Conservation (phyloP, 495 filamentous ascomycete genomes). For the Astrothelium subdiscretum region DNA sequence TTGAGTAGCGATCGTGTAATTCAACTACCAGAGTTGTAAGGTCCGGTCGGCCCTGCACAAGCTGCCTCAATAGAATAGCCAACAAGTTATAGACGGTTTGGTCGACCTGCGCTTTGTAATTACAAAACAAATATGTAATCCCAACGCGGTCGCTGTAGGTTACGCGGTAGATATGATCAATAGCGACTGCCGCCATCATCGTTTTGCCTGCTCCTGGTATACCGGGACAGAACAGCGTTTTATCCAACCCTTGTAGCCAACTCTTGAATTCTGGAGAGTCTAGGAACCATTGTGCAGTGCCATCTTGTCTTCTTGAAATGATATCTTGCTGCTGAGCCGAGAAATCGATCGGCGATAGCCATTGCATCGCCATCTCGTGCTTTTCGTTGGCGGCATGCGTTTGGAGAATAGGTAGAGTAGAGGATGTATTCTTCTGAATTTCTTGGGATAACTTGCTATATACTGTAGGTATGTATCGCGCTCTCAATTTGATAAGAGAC, state of each 20-base stretch:
- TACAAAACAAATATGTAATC: constrained; percentile 35
- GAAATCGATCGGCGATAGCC: constrained; percentile 4
- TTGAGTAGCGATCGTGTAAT: constrained; percentile 13
- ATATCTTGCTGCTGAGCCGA: constrained; percentile 27
- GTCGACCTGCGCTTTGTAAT: constrained; percentile 27
- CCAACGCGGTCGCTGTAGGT: constrained; percentile 14
- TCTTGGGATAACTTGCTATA: constrained; percentile 15
- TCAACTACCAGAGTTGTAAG: constrained; percentile 20
- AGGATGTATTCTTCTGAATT: constrained; percentile 10
- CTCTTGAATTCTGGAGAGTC: constrained; percentile 26
- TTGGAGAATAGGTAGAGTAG: background rate
- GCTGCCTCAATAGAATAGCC: constrained; percentile 30
- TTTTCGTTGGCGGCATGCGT: background rate
- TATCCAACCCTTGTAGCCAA: constrained; percentile 22
- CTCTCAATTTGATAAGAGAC: constrained; percentile 1
- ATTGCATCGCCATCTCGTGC: background rate
- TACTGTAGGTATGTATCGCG: background rate
- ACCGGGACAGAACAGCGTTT: constrained; percentile 30
- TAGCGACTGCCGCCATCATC: constrained; percentile 21
- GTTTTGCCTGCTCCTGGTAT: constrained; percentile 29
- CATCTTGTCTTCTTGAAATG: constrained; percentile 25
- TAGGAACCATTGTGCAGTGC: constrained; percentile 34
- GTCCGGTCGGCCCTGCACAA: constrained; percentile 18
- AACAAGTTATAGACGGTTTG: constrained; percentile 28
- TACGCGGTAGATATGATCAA: constrained; percentile 19